Base-by-base conservation (phyloP, 2,329 filamentous ascomycete species). In the Penicillium sp. region DNA sequence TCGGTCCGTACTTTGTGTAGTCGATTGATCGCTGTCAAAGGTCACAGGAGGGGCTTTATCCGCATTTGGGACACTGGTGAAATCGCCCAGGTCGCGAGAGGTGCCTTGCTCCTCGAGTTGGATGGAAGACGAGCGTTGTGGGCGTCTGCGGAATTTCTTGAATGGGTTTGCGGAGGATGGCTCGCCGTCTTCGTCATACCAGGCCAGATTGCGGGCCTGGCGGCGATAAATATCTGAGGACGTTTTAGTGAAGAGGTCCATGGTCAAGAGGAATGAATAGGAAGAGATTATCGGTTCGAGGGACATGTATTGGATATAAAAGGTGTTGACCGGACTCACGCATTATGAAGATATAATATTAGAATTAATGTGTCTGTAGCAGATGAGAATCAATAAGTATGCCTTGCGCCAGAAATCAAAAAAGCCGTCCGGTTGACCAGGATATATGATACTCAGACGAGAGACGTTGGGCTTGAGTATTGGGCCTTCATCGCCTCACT, bases 141-240 rank as follows among this genome's bases (percentile, higher is more conserved):
- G 52, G 16, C 51, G 55, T 22, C 49, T 33, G 26, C 56, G 56
- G 44, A 63, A 59, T 37, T 66, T 67, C 35, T 63, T 64, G 44
- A 68, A 69, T 11, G 66, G 66, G 35, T 69, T 69, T 36, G 57
- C 56, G 4, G 50, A 60, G 6, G 61, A 49, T 4, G 54, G 49
- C 37, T 65, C 58, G 37, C 56, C 64, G 22, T 66, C 61, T 10
- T 60, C 49, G 39, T 65, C 62, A 41, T 67, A 67, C 66, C 66
- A 68, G 28, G 66, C 65, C 35, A 62, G 51, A 12, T 55, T 54
- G 22, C 57, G 59, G 38, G 65, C 65, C 42, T 59, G 50, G 25
- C 60, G 55, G 30, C 62, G 60, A 39, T 64, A 65, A 46, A 57
- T 66, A 47, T 68, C 66, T 69, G 18, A 22, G 18, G 18, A 5